A percentile compares a stretch with the other conserved stretches of the same genome.
Evolutionary conservation across 306 rosid genomes (phyloP).

Genomic region (Clitoria ternatea): DNA sequence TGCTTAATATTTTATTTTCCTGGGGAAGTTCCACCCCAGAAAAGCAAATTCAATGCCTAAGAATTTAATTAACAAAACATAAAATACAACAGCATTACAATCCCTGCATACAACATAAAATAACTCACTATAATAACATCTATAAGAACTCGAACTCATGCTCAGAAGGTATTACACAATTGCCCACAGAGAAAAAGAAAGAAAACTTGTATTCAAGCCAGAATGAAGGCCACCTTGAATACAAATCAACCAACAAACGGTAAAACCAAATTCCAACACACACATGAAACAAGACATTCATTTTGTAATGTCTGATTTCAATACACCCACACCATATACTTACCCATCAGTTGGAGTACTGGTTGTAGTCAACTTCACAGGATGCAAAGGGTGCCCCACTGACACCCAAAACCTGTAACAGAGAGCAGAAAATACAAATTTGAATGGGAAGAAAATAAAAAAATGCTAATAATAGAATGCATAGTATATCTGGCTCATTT

Average conservation of each 20-base stretch:
- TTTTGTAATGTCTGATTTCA: constrained; percentile 1
- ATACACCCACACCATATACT: constrained; percentile 28
- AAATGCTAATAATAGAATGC: constrained; percentile 5
- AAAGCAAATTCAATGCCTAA: constrained; percentile 2
- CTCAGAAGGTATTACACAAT: neutral
- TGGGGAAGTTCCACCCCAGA: neutral
- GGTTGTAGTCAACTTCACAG: constrained; percentile 61
- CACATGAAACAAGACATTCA: neutral
- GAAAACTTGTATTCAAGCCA: neutral
- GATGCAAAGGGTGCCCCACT: constrained; percentile 58
- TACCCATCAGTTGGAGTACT: constrained; percentile 79
- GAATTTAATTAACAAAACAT: neutral
- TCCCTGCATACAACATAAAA: neutral
- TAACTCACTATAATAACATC: neutral
- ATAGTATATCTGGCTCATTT: neutral
- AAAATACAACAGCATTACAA: neutral
- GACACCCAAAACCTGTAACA: constrained; percentile 74
- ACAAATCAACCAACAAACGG: neutral
- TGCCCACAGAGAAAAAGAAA: neutral
- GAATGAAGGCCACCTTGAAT: neutral
- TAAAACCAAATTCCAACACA: neutral
- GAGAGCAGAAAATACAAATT: neutral
- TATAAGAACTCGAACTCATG: neutral
- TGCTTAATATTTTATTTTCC: neutral
- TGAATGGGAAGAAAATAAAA: constrained; percentile 3